These are phyloP conservation scores for Fereydounia khargensis DNA, from an alignment of 1,284 basidiomycete species.

Conservation along the genomic window DNA sequence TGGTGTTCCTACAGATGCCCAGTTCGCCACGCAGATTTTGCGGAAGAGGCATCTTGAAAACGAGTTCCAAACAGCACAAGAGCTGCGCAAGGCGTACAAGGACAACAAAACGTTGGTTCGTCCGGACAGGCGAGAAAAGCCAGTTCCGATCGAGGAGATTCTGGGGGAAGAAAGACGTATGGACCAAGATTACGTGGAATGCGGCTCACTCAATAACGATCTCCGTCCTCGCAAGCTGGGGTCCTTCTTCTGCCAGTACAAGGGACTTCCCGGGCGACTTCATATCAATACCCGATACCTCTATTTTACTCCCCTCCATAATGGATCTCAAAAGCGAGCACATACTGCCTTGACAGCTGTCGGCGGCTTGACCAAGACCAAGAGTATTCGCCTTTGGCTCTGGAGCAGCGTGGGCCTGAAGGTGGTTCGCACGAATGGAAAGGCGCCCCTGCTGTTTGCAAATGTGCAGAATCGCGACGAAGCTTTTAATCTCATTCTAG, in stretches of 20 bases:
- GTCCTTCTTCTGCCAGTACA: conserved; percentile 55
- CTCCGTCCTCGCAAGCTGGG: conserved; percentile 48
- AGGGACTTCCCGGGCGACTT: conserved; percentile 50
- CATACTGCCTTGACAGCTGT: conserved; percentile 45
- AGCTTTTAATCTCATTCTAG: conserved; percentile 52
- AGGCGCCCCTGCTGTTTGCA: conserved; percentile 37
- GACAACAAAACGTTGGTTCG: conserved; percentile 12
- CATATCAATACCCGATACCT: conserved; percentile 45
- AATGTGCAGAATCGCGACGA: conserved; percentile 54
- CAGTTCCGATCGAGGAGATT: conserved; percentile 25
- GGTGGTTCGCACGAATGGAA: conserved; percentile 40
- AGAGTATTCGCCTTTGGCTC: conserved; percentile 39
- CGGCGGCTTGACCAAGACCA: conserved; percentile 51
- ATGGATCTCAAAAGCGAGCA: conserved; percentile 30
- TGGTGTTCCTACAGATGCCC: conserved; percentile 53
- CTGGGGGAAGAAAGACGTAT: conserved; percentile 13
- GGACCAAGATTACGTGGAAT: conserved; percentile 28
- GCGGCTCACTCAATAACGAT: conserved; percentile 12
- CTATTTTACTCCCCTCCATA: conserved; percentile 51
- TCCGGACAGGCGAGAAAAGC: conserved; percentile 24
- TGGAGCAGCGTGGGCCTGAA: conserved; percentile 51
- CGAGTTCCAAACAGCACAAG: conserved; percentile 14
- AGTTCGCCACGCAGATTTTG: conserved; percentile 52
- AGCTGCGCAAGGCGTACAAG: conserved; percentile 13
- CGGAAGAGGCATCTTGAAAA: conserved; percentile 43